Base-by-base conservation (phyloP, 108 stramenopile genomes). In the Cyclotella choctawhatcheeana region DNA sequence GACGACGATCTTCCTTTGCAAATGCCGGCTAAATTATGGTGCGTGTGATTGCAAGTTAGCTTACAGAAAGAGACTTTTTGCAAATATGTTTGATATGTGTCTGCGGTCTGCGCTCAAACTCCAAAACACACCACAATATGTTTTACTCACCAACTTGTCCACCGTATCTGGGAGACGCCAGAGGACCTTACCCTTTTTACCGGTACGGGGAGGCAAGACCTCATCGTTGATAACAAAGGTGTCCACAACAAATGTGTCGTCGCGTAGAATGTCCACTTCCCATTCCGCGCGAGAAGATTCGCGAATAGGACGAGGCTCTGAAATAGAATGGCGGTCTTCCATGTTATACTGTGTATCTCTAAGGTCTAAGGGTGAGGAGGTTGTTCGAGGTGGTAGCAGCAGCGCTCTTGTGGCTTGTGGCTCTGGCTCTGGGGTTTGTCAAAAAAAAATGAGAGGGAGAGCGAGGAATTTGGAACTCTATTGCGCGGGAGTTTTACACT, bases 251-350 rank as follows among this genome's bases (percentile, higher is more conserved):
- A 88, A 79, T 10, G 54, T 68, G 10, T 84, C 90, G 60, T 89
- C 82, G 24, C 92, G 89, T 18, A 82, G 54, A 54, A 93, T 77
- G 55, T 93, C 89, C 5, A 93, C 88, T 34, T 88, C 84, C 91
- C 91, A 93, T 35, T 69, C n/a, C 7, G 66, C 61, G 34, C 44
- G 48, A 37, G 60, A 61, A 17, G 59, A 44, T 22, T 77, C 47
- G 21, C 34, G 40, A 21, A 54, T 8, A 54, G 72, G 71, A 13
- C 89, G 86, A 27, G 91, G 88, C 47, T 88, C 88, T 7, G 88
- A 89, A 58, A 93, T 58, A 66, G 72, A 71, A 77, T 93, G 91
- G 34, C 88, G 86, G 51, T 88, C 89, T 84, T 87, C 86, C 86
- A 89, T 88, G 71, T 17, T 86, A n/a, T n/a, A n/a, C n/a, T n/a